Base-by-base conservation (phyloP, 2,329 filamentous ascomycete species). In the Venturia aucupariae region DNA sequence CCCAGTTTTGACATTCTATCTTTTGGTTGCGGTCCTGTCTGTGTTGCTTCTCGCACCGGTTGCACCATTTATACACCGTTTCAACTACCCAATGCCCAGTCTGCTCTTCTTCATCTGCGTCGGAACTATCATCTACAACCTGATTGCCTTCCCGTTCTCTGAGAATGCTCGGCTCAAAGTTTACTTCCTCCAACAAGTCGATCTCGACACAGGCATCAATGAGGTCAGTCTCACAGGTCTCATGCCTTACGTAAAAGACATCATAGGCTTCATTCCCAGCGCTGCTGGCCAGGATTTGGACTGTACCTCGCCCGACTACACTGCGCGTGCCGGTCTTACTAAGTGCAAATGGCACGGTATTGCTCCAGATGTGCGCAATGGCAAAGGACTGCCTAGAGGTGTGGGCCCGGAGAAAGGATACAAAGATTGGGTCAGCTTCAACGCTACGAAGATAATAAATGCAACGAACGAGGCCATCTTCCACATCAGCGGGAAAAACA, bases 61-160 rank as follows among this genome's bases (percentile, higher is more conserved):
- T 2, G 83, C 87, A 0, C 94, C 94, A 0, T 96, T 96, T 72
- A 81, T 96, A 48, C 92, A 97, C 73, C 88, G 93, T 54, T 85
- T 94, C 67, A 90, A 88, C 1, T 89, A 89, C 72, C 91, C 96
- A 66, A 74, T 97, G 4, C 92, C 94, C 0, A 78, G 88, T 0
- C 86, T 96, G 69, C 75, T 97, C 19, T 80, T 95, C 35, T 72
- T 87, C 15, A 78, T 96, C 10, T 90, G 92, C 67, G 71, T 85
- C 30, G 90, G 82, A 38, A 95, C 91, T 0, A 77, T 95, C 35
- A 82, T 92, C 64, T 97, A 96, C 79, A 96, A 95, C 72, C 83
- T 97, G 4, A 77, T 84, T 2, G 90, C 90, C 1, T 97, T 96
- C 74, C 94, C 94, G 0, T 97, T 97, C 76, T 94, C 90, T 0